Evolutionary conservation across 1,284 basidiomycete genomes (phyloP).

Genomic region (Ceratobasidium sp.): DNA sequence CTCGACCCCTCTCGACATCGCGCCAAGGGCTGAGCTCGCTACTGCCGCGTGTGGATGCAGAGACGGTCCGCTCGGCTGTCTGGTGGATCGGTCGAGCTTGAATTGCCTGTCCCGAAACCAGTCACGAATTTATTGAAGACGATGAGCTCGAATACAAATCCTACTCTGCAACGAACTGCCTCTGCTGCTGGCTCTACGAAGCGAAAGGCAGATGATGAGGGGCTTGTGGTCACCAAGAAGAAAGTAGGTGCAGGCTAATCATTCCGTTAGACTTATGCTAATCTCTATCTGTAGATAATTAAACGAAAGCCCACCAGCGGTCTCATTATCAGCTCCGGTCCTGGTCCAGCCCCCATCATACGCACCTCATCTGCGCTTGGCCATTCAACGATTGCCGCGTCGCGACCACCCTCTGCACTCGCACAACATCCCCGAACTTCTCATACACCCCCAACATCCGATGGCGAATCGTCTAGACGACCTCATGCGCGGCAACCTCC

Average conservation of each 20-base stretch:
- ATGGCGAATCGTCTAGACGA: conserved; percentile 34
- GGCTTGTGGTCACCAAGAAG: conserved; percentile 30
- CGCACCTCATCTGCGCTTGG: conserved; percentile 35
- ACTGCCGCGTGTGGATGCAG: conserved; percentile 1
- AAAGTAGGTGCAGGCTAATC: conserved; percentile 5
- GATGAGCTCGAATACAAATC: conserved; percentile 33
- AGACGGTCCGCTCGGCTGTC: conserved; percentile 23
- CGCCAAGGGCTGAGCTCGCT: neutral
- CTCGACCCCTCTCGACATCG: neutral
- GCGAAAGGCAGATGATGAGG: conserved; percentile 37
- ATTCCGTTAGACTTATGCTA: neutral
- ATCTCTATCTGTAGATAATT: neutral
- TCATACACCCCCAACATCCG: conserved; percentile 38
- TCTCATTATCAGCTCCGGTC: conserved; percentile 23
- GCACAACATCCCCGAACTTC: conserved; percentile 40
- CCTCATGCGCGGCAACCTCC: conserved; percentile 24
- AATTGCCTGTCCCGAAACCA: conserved; percentile 16
- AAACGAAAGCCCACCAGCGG: conserved; percentile 30
- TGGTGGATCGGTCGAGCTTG: conserved; percentile 34
- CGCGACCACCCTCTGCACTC: conserved; percentile 22
- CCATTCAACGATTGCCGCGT: conserved; percentile 18
- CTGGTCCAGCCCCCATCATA: conserved; percentile 9
- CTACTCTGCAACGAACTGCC: conserved; percentile 2
- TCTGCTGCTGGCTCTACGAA: conserved; percentile 8
- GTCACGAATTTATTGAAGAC: conserved; percentile 24